These are phyloP conservation scores for Coelastrella sp. DNA, from an alignment of 139 green algal genomes.

Conservation along the genomic window DNA sequence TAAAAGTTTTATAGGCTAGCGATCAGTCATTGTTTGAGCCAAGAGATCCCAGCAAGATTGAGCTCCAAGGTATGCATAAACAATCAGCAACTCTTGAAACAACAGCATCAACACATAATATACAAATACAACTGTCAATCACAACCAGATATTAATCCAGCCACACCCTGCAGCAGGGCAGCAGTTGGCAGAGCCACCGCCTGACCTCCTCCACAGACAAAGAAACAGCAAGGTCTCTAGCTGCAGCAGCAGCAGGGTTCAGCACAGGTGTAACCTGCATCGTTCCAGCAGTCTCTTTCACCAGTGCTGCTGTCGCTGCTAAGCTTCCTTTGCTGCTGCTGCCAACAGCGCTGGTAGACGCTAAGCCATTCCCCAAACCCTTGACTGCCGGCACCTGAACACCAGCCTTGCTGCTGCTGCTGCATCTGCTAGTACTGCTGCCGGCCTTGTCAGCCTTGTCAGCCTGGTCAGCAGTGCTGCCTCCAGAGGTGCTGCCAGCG, in stretches of 20 bases:
- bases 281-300: neutral
- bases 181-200: constrained; percentile 25
- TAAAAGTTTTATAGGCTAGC: too few relatives aligned
- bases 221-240: constrained; percentile 15
- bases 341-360: neutral
- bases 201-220: constrained; percentile 13
- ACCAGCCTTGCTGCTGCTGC: neutral
- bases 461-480: too few relatives aligned
- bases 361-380: constrained; percentile 26
- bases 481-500: neutral
- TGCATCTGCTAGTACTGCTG: neutral
- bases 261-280: neutral
- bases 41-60: too few relatives aligned
- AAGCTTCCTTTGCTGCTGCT: neutral
- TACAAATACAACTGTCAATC: neutral
- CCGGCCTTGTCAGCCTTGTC: neutral
- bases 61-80: too few relatives aligned
- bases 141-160: neutral
- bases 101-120: neutral
- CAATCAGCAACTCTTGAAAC: neutral
- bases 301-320: neutral
- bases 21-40: too few relatives aligned
- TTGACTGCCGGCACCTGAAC: constrained; percentile 10
- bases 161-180: constrained; percentile 35
- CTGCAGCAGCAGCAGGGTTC: constrained; percentile 31